Conservation (phyloP, 108 stramenopile genomes). For the Pseudonitzschia delicatissima region DNA sequence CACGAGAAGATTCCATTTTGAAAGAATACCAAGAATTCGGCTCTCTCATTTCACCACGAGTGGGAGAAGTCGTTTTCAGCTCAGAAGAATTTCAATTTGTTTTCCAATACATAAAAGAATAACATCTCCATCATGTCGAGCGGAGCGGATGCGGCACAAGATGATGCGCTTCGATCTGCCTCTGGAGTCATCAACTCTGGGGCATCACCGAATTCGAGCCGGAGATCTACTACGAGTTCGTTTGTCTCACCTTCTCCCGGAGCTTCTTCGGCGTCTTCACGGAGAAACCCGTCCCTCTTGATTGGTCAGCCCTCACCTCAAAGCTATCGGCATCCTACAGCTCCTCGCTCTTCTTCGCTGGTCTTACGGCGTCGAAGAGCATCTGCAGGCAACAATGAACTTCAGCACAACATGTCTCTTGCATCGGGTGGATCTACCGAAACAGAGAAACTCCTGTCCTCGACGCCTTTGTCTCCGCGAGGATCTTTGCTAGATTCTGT, state of each 20-base stretch:
- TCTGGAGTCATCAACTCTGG: not conserved
- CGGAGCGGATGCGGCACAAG: not conserved
- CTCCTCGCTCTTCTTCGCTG: constrained; percentile 11
- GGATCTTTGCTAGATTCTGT: constrained; percentile 5
- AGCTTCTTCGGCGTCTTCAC: not conserved
- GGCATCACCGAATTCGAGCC: not conserved
- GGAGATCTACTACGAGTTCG: not conserved
- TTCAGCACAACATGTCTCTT: not conserved
- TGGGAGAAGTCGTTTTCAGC: too few relatives aligned
- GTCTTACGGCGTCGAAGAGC: constrained; percentile 10
- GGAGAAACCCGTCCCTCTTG: not conserved
- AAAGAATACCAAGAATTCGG: not conserved
- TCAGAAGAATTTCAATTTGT: too few relatives aligned
- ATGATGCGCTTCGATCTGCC: not conserved
- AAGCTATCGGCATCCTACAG: not conserved
- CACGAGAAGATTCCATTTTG: not conserved
- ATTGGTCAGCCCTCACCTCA: not conserved
- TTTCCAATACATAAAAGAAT: not conserved
- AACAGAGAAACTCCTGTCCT: not conserved
- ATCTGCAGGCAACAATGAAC: not conserved
- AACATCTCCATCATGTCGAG: not conserved
- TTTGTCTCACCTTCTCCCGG: constrained; percentile 3
- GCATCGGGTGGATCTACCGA: not conserved
- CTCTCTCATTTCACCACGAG: too few relatives aligned
- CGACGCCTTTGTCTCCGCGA: not conserved